Percentiles rank a stretch among this genome's conserved stretches.
Conservation (phyloP, 2,329 filamentous ascomycete genomes). For the Graphilbum sp. region DNA sequence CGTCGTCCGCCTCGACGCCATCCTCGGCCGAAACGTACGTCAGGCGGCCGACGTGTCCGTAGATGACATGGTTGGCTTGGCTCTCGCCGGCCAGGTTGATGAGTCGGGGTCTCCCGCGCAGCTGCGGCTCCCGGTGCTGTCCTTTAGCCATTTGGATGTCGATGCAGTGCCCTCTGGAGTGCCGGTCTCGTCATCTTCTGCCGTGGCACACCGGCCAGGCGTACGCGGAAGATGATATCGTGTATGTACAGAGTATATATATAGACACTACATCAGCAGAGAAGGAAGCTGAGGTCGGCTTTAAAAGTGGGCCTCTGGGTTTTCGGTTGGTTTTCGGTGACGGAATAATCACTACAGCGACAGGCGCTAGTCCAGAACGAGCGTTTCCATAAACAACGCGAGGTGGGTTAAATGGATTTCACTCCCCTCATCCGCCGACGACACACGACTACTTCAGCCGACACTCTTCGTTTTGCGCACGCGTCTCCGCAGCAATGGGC, state of each 20-base stretch:
- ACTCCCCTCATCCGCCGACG: no score
- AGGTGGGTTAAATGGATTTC: neutral
- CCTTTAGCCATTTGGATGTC: slow-evolving; percentile 12
- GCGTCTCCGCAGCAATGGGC: slow-evolving; percentile 23
- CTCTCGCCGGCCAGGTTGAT: slow-evolving; percentile 14
- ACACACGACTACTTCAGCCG: neutral
- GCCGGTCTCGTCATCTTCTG: neutral
- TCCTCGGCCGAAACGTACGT: slow-evolving; percentile 22
- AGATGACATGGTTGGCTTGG: slow-evolving; percentile 28
- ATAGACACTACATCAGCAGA: no score
- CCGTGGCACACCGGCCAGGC: no score
- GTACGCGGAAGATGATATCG: no score
- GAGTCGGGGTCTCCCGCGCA: neutral
- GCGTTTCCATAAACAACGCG: slow-evolving; percentile 6
- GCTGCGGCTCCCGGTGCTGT: neutral
- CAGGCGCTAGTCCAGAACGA: slow-evolving; percentile 4
- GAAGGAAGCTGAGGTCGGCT: no score
- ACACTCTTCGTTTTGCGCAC: neutral
- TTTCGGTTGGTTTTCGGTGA: no score
- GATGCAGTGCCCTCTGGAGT: neutral
- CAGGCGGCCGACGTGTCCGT: slow-evolving; percentile 35
- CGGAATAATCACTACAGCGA: slow-evolving; percentile 8
- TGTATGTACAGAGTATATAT: no score
- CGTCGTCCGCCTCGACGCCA: neutral
- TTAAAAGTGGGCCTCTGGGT: slow-evolving; percentile 4